Conservation (phyloP, 306 rosid species). For the Dalbergia cochinchinensis region DNA sequence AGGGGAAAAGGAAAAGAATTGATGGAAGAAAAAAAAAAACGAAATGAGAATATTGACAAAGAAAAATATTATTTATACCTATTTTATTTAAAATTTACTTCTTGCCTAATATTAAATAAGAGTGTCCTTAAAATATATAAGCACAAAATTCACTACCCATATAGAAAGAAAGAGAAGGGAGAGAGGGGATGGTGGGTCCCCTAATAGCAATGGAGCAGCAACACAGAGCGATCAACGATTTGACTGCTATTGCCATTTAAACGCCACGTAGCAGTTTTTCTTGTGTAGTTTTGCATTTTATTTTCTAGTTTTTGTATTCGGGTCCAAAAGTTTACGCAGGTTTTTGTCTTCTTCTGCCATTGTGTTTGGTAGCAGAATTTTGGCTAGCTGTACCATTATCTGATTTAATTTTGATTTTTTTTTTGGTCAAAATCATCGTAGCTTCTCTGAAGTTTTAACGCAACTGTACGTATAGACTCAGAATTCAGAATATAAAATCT, state of each 20-base stretch:
- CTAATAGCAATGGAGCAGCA: conserved; percentile 68
- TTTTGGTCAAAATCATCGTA: too few species aligned
- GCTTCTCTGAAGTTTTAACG: too few species aligned
- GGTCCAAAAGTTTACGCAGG: not conserved
- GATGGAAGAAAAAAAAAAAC: too few species aligned
- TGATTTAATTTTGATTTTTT: too few species aligned
- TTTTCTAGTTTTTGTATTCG: not conserved
- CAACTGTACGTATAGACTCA: too few species aligned
- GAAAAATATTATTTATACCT: too few species aligned
- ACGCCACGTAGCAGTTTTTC: conserved; percentile 64
- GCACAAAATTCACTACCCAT: too few species aligned
- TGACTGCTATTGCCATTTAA: conserved; percentile 61
- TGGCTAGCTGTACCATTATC: not conserved
- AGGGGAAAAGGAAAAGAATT: conserved; percentile 1
- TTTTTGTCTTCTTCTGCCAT: conserved; percentile 56
- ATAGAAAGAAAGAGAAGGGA: not conserved
- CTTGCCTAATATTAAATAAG: too few species aligned
- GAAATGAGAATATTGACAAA: too few species aligned
- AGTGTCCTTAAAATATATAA: too few species aligned
- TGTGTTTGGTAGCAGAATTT: conserved; percentile 27
- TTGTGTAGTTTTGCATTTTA: conserved; percentile 5
- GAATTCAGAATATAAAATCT: too few species aligned
- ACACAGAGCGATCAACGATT: conserved; percentile 70
- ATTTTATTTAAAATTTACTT: too few species aligned
- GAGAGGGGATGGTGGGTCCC: conserved; percentile 58